These are phyloP conservation scores for Conoideocrella luteorostrata DNA, from an alignment of 2,329 filamentous ascomycete genomes.

Conservation along the genomic window DNA sequence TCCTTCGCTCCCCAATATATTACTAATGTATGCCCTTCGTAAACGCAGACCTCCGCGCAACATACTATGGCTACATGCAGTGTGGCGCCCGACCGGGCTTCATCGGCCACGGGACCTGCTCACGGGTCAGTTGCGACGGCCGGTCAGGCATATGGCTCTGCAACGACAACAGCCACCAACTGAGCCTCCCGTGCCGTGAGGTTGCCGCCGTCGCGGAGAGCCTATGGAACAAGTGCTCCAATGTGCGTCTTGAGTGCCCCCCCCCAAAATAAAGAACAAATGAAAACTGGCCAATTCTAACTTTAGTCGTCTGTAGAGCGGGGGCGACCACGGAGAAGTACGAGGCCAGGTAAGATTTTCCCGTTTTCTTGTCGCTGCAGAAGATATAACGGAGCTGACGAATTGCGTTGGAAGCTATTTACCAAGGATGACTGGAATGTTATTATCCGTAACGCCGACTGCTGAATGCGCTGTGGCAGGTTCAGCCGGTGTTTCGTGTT, in stretches of 20 bases:
- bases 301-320: background rate
- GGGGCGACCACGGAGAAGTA: background rate
- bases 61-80: background rate
- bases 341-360: background rate
- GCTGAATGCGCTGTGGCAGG: background rate
- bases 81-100: background rate
- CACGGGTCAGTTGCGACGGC: background rate
- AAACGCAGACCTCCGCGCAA: background rate
- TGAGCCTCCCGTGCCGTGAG: background rate
- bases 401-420: background rate
- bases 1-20: no score
- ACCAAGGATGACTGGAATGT: background rate
- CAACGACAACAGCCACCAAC: background rate
- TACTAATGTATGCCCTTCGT: background rate
- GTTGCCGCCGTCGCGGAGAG: background rate
- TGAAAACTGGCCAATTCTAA: background rate
- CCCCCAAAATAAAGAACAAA: no score
- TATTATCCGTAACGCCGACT: background rate
- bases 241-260: no score
- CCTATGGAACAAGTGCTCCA: background rate
- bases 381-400: no score
- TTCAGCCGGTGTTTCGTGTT: no score
- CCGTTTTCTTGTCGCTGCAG: background rate
- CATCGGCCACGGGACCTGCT: background rate
- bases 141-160: background rate